A percentile compares a stretch with the other conserved stretches of the same genome.
Conservation (phyloP, 768 basidiomycete genomes). For the Mycena haematopus region DNA sequence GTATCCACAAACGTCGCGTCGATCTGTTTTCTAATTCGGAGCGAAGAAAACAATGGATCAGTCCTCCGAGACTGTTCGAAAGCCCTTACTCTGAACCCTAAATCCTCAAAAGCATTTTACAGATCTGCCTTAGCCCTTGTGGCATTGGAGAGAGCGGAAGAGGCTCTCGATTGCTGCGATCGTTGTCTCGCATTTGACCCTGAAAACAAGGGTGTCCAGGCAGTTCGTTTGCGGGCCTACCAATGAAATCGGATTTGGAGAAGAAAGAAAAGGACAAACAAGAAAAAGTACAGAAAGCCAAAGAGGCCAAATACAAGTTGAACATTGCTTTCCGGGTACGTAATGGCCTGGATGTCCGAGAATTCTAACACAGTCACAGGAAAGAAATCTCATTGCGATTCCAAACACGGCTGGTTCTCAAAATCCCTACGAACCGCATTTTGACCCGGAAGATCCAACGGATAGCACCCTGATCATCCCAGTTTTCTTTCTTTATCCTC, state of each 20-base stretch:
- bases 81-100: conserved; percentile 65
- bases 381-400: conserved; percentile 71
- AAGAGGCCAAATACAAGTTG: conserved; percentile 60
- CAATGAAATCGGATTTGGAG: conserved; percentile 57
- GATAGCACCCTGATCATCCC: conserved; percentile 75
- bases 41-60: conserved; percentile 83
- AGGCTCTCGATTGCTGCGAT: conserved; percentile 83
- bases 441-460: conserved; percentile 69
- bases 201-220: conserved; percentile 58
- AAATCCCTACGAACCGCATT: conserved; percentile 67
- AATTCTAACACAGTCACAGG: conserved; percentile 47
- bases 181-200: conserved; percentile 68
- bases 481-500: conserved; percentile 92
- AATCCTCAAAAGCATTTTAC: conserved; percentile 84
- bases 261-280: conserved; percentile 55
- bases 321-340: conserved; percentile 70
- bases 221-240: conserved; percentile 53
- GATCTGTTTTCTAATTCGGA: conserved; percentile 14
- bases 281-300: conserved; percentile 55
- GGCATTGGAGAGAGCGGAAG: conserved; percentile 74
- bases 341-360: conserved; percentile 5
- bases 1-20: conserved; percentile 33
- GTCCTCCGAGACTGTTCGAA: conserved; percentile 84
- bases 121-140: conserved; percentile 83
- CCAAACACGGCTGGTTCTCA: conserved; percentile 57